Evolutionary conservation across 129 eudicot species (phyloP).

Genomic region (Arctium lappa): DNA sequence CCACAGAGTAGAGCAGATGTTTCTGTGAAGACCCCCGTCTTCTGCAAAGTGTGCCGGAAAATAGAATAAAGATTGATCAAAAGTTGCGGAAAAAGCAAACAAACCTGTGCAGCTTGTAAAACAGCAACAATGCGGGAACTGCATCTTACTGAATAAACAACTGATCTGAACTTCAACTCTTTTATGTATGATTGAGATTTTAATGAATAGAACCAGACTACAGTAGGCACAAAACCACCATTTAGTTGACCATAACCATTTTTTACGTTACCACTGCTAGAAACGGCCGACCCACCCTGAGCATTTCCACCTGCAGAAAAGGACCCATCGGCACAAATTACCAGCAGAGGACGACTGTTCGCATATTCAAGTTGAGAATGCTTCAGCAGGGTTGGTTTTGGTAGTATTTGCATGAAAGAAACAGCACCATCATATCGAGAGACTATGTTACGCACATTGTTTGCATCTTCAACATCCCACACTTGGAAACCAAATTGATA

Average conservation of each 20-base stretch:
- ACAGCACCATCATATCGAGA: slow-evolving; percentile 82
- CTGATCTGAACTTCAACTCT: slow-evolving; percentile 70
- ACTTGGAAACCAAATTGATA: slow-evolving; percentile 85
- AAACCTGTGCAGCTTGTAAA: slow-evolving; percentile 82
- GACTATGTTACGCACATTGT: slow-evolving; percentile 67
- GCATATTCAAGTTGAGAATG: slow-evolving; percentile 46
- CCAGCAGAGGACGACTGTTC: slow-evolving; percentile 61
- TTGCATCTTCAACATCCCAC: slow-evolving; percentile 89
- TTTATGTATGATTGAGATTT: slow-evolving; percentile 69
- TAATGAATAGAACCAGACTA: slow-evolving; percentile 75
- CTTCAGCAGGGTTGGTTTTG: slow-evolving; percentile 53
- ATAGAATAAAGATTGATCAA: background rate
- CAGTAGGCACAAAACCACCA: slow-evolving; percentile 53
- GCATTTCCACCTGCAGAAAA: slow-evolving; percentile 47
- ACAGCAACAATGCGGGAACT: slow-evolving; percentile 78
- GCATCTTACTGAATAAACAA: slow-evolving; percentile 78
- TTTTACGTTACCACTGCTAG: slow-evolving; percentile 37
- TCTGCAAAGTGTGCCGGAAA: background rate
- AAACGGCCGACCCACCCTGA: slow-evolving; percentile 30
- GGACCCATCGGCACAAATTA: slow-evolving; percentile 71
- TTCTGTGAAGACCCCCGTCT: background rate
- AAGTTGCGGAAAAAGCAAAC: background rate
- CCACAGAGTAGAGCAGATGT: background rate
- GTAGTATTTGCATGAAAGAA: slow-evolving; percentile 70
- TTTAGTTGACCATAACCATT: slow-evolving; percentile 34